phyloP scores from a whole-genome alignment of 73 alveolate genomes.

The Paramecium sexaurelia region DNA sequence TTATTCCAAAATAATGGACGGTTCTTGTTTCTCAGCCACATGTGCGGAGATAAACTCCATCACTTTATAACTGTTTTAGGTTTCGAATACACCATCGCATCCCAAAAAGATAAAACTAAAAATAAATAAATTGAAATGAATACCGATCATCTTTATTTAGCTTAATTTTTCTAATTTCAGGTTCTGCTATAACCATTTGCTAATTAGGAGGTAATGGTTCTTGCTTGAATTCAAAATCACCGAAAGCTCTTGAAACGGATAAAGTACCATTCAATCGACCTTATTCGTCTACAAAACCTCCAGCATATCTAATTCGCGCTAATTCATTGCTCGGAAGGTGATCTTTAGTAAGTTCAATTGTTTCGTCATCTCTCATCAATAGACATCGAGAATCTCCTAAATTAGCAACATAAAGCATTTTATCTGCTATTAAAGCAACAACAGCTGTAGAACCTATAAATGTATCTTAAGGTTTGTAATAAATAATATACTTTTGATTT shows the following conservation, averaged over 20 bases:
- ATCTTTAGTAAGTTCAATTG: conserved; percentile 55
- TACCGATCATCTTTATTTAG: conserved; percentile 28
- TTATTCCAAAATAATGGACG: neutral
- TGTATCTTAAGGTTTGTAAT: neutral
- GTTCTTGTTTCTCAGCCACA: neutral
- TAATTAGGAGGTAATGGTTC: neutral
- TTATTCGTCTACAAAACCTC: conserved; percentile 61
- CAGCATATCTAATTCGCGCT: conserved; percentile 62
- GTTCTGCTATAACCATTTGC: conserved; percentile 7
- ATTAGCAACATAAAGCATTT: conserved; percentile 60
- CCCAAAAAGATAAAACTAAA: conserved; percentile 28
- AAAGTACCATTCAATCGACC: conserved; percentile 80
- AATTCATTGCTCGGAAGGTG: conserved; percentile 62
- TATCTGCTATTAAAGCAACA: conserved; percentile 65
- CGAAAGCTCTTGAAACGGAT: conserved; percentile 81
- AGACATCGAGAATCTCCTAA: conserved; percentile 67
- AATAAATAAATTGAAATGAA: neutral
- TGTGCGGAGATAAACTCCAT: neutral
- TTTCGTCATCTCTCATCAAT: conserved; percentile 57
- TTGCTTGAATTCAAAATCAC: conserved; percentile 85
- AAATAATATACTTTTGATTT: neutral
- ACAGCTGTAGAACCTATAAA: conserved; percentile 64
- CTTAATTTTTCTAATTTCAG: conserved; percentile 45
- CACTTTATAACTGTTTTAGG: conserved; percentile 6
- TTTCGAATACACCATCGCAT: conserved; percentile 56